Evolutionary conservation across 805 yeast species (phyloP).

Genomic region (Suhomyces vadensis): DNA sequence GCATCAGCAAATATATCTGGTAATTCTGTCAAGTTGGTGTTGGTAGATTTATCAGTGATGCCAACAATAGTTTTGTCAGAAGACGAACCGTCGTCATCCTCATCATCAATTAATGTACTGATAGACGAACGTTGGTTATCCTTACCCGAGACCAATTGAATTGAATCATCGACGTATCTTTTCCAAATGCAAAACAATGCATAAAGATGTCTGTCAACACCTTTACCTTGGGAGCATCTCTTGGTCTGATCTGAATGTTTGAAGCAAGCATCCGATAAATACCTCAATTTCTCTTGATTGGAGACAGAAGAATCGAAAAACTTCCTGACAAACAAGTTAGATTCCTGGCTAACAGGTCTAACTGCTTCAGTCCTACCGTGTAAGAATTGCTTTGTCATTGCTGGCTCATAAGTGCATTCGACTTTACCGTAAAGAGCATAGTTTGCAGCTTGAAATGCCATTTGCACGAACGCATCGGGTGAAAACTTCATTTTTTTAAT

Average conservation of each 20-base stretch:
- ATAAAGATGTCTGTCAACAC: conserved; percentile 90
- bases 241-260: conserved; percentile 69
- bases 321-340: conserved; percentile 79
- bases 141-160: not conserved
- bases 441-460: conserved; percentile 91
- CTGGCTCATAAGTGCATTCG: conserved; percentile 94
- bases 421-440: conserved; percentile 90
- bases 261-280: conserved; percentile 66
- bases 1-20: conserved; percentile 81
- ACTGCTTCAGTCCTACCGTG: conserved; percentile 95
- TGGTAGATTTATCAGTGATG: conserved; percentile 16
- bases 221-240: conserved; percentile 71
- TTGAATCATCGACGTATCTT: conserved; percentile 44
- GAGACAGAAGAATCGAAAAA: conserved; percentile 69
- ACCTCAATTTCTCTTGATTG: conserved; percentile 57
- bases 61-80: conserved; percentile 34
- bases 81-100: conserved; percentile 19
- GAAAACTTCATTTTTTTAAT: conserved; percentile 85
- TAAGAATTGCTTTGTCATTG: conserved; percentile 85
- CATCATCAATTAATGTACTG: conserved; percentile 17
- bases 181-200: conserved; percentile 90
- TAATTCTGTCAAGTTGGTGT: conserved; percentile 33
- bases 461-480: conserved; percentile 93
- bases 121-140: conserved; percentile 17
- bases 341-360: conserved; percentile 77